phyloP scores from a whole-genome alignment of 345 rosid species.

The Citrus mangshanensis region DNA sequence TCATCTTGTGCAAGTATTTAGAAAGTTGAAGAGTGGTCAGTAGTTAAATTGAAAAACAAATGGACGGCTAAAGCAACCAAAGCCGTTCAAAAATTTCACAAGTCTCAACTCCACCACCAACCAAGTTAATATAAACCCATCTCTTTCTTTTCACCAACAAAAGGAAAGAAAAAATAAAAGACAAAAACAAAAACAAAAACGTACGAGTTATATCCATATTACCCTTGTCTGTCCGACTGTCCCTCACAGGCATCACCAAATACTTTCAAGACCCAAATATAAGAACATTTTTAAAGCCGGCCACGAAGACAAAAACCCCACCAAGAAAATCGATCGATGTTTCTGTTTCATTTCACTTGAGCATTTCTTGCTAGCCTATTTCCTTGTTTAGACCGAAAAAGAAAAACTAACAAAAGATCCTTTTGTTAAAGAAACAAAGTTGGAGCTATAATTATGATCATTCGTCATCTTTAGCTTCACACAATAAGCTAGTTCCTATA shows the following conservation, averaged over 20 bases:
- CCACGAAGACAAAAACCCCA: background rate
- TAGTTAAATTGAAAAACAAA: background rate
- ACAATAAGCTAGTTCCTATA: background rate
- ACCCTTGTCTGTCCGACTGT: conserved; percentile 7
- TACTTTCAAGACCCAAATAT: background rate
- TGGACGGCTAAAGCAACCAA: background rate
- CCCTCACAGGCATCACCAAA: background rate
- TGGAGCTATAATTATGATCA: background rate
- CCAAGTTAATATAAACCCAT: background rate
- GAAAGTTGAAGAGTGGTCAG: background rate
- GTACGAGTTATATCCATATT: too few species aligned
- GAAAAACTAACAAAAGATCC: background rate
- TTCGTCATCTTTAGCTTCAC: background rate
- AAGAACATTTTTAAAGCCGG: conserved; percentile 1
- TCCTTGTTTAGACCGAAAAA: conserved; percentile 13
- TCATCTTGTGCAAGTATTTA: too few species aligned
- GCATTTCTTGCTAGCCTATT: background rate
- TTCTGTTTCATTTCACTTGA: background rate
- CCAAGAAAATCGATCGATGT: background rate
- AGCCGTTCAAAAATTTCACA: background rate
- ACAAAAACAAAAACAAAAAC: too few species aligned
- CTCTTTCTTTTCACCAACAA: background rate
- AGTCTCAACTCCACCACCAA: background rate
- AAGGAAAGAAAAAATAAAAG: too few species aligned
- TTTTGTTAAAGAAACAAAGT: background rate